Conservation (phyloP, 2,329 filamentous ascomycete species). For the Colletotrichum agaves region DNA sequence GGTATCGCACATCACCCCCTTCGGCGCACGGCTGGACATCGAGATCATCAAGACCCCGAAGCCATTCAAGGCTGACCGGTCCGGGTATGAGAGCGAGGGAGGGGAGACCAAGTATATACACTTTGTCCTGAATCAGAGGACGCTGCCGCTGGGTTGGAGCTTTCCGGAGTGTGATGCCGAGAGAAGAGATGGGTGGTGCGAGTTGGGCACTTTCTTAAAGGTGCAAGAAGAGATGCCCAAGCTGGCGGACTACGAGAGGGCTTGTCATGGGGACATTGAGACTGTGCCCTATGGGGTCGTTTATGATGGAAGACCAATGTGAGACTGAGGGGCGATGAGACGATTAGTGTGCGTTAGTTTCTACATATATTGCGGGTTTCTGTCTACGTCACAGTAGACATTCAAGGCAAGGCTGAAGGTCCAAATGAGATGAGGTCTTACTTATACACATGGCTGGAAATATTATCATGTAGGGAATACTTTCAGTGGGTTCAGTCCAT, state of each 20-base stretch:
- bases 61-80: conserved; percentile 67
- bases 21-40: conserved; percentile 78
- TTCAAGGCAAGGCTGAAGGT: too few relatives aligned
- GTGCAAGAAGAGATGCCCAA: conserved; percentile 68
- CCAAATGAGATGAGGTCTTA: too few relatives aligned
- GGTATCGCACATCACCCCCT: conserved; percentile 75
- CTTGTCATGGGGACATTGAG: conserved; percentile 69
- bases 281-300: conserved; percentile 51
- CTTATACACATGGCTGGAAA: too few relatives aligned
- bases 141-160: conserved; percentile 73
- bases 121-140: conserved; percentile 80
- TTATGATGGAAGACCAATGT: conserved; percentile 50
- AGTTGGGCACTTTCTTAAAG: conserved; percentile 73
- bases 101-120: conserved; percentile 75
- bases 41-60: conserved; percentile 76
- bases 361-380: neutral
- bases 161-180: conserved; percentile 70
- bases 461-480: too few relatives aligned
- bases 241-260: conserved; percentile 70
- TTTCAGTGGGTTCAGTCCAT: too few relatives aligned
- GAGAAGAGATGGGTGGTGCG: conserved; percentile 81
- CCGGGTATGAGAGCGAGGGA: conserved; percentile 61
- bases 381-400: neutral
- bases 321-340: conserved; percentile 9
- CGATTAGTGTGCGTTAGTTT: conserved; percentile 2